Evolutionary conservation across 2,329 filamentous ascomycete species (phyloP), one percentile per base, ranked within the genome.

Genomic region (Gnomoniopsis smithogilvyi): DNA sequence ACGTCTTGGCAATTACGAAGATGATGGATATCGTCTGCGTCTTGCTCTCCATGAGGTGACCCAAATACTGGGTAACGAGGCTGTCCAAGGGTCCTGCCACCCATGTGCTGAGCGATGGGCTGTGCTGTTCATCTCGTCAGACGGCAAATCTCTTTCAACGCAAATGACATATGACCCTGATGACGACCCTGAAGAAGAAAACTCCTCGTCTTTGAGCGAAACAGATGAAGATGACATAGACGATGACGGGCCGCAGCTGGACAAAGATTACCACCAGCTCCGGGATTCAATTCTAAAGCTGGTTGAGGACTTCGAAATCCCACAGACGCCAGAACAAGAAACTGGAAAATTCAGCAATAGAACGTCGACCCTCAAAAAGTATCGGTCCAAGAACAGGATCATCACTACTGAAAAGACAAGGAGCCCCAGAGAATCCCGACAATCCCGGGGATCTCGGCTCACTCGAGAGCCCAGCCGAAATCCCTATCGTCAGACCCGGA

Each of bases 71-170:
- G 88, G 89, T 4, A 67, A 77, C 7, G 87, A 92, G 15, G 81
- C 78, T 14, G 78, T 87, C 19, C 84, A 86, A 52, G 89, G 89
- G 22, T 79, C 84, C 15, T 88, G 86, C 56, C 90, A 95, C 67
- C 91, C 91, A 10, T 94, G 90, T 62, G 87, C 88, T 1, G 92
- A 96, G 73, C 81, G 88, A 58, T 96, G 92, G 92, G 84, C 89
- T 4, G 87, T 95, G 7, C 76, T 96, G 10, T 94, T 93, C 67
- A 84, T 96, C 58, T 89, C 89, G 0, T 75, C 85, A 1, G 86
- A 92, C 70, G 90, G 91, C 34, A 86, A 85, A 67, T 80, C 80
- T 54, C 76, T 96, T 45, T 88, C 86, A 8, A 82, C 86, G 3
- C 82, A 87, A 49, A 90, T 92, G 87, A 86, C 80, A 41, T 91